Percentiles rank a stretch among this genome's conserved stretches.
These are phyloP conservation scores for Durotheca rogersii DNA, from an alignment of 495 filamentous ascomycete genomes.

Conservation along the genomic window DNA sequence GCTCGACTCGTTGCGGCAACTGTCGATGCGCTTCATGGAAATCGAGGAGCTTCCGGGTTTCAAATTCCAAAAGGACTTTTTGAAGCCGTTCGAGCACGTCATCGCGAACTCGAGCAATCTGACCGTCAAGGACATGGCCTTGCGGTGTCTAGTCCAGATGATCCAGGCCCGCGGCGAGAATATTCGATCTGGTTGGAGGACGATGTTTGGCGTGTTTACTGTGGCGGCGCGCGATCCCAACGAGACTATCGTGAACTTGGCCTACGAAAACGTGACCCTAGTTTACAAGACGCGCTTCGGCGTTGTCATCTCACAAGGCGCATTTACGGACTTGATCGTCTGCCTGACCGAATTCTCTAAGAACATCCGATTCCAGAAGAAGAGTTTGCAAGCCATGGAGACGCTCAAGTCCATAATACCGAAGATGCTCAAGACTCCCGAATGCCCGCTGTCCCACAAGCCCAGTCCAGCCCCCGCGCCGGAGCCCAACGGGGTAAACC, in stretches of 20 bases:
- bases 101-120: constrained; percentile 88
- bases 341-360: constrained; percentile 98
- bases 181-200: constrained; percentile 96
- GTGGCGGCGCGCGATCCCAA: constrained; percentile 91
- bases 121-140: constrained; percentile 94
- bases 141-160: constrained; percentile 98
- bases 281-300: constrained; percentile 98
- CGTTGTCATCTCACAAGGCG: constrained; percentile 91
- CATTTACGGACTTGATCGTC: constrained; percentile 93
- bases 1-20: constrained; percentile 86
- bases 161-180: constrained; percentile 94
- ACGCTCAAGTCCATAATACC: constrained; percentile 86
- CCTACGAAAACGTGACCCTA: constrained; percentile 94
- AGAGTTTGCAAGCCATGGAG: constrained; percentile 94
- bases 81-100: constrained; percentile 97
- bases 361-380: constrained; percentile 96
- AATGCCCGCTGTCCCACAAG: constrained; percentile 81
- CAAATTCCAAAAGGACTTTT: constrained; percentile 99
- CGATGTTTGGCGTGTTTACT: constrained; percentile 99
- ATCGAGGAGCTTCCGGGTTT: constrained; percentile 96
- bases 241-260: constrained; percentile 92
- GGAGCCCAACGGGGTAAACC: constrained; percentile 36
- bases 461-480: constrained; percentile 29
- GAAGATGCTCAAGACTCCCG: constrained; percentile 92
- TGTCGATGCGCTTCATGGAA: constrained; percentile 98